Evolutionary conservation across 2,329 filamentous ascomycete genomes (phyloP), one percentile per base, ranked within the genome.

Genomic region (Pseudocercospora crystallina): DNA sequence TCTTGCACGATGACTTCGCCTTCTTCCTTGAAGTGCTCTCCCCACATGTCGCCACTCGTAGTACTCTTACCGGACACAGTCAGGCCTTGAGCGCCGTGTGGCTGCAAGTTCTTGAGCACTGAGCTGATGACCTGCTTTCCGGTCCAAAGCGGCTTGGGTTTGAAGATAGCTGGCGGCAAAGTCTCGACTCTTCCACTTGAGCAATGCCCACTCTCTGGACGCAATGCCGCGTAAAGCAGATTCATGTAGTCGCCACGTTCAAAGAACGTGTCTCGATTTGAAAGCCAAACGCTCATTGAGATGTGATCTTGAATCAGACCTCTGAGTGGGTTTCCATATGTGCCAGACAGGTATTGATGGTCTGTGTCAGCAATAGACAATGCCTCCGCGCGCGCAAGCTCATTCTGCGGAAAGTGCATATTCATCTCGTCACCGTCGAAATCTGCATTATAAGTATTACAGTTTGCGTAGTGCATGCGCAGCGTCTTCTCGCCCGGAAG

Each of bases 391-490:
- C 94, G 82, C 12, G 94, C 94, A 58, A 97, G 79, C 68, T 97
- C 95, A 61, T 96, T 97, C 64, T 99, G 94, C 1, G 94, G 94
- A 66, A 99, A 97, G 73, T 99, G 94, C 91, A 99, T 95, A 71
- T 99, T 99, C 94, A 99, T 99, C 72, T 99, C 94, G 68, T 99
- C 94, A 70, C 94, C 94, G 66, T 99, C 95, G 67, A 99, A 99
- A 79, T 99, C 94, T 30, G 94, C 94, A 64, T 99, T 99, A 78
- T 99, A 99, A 0, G 94, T 96, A 67, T 99, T 99, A 71, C 94
- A 97, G 70, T 99, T 99, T 64, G 94, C 92, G 73, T 99, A 99
- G 76, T 99, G 94, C 92, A 99, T 97, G 60, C 94, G 90, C 68
- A 99, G 91, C 0, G 94, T 97, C 74, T 95, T 95, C 71, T 99